Conservation (phyloP, 2,329 filamentous ascomycete species). For the Paraphoma sp. region DNA sequence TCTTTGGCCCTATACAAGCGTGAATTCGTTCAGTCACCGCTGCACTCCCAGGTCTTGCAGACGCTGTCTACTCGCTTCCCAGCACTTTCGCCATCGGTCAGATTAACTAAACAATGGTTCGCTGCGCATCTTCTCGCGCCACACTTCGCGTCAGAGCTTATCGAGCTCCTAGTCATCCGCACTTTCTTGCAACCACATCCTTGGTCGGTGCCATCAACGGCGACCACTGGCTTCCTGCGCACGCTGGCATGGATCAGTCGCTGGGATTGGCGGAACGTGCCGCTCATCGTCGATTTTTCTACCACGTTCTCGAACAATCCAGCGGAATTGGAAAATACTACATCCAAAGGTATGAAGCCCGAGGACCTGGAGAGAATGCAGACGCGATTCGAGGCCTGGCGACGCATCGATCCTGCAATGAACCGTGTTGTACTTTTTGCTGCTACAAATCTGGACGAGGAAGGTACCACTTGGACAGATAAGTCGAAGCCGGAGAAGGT, state of each 20-base stretch:
- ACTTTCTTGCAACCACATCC: constrained; percentile 84
- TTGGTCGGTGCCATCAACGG: constrained; percentile 77
- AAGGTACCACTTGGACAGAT: constrained; percentile 82
- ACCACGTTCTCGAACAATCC: constrained; percentile 27
- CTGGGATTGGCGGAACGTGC: constrained; percentile 91
- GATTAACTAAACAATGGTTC: constrained; percentile 91
- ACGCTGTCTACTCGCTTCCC: constrained; percentile 82
- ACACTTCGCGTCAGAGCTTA: constrained; percentile 79
- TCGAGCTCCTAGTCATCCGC: constrained; percentile 81
- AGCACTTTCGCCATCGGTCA: constrained; percentile 80
- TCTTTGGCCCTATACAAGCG: constrained; percentile 76
- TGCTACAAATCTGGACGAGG: constrained; percentile 77
- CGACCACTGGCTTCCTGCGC: constrained; percentile 80
- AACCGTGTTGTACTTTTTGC: constrained; percentile 82
- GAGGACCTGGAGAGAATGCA: constrained; percentile 68
- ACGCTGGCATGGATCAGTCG: constrained; percentile 79
- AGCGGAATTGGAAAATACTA: constrained; percentile 23
- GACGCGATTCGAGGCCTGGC: constrained; percentile 81
- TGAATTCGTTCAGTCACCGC: constrained; percentile 73
- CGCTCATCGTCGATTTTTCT: constrained; percentile 79
- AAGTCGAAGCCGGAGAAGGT: constrained; percentile 75
- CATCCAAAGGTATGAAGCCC: constrained; percentile 56
- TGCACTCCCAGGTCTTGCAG: constrained; percentile 81
- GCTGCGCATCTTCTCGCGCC: constrained; percentile 77
- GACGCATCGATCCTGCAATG: constrained; percentile 87